These are phyloP conservation scores for Saccharum hybrid DNA, from an alignment of 202 grass and related monocot genomes.

Conservation along the genomic window DNA sequence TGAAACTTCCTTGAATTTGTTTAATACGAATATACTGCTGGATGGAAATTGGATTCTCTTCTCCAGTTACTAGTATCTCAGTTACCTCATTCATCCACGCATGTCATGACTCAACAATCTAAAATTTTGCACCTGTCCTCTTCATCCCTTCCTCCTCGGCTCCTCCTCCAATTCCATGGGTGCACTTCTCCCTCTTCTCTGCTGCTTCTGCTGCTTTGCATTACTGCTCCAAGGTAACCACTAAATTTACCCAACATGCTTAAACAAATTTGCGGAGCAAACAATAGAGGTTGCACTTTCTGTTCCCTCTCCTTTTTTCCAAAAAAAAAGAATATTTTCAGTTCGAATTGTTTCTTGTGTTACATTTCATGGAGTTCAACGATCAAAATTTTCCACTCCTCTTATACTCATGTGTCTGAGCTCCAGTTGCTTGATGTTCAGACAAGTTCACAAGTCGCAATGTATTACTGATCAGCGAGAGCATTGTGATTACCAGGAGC, in stretches of 20 bases:
- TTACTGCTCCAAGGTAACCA: conserved; percentile 47
- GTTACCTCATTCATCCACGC: background rate
- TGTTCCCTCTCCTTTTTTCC: background rate
- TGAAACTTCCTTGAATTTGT: background rate
- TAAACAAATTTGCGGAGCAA: too few species aligned
- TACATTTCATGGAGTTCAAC: background rate
- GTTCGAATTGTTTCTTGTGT: background rate
- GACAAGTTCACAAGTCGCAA: background rate
- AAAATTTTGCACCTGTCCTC: conserved; percentile 27
- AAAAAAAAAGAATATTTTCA: too few species aligned
- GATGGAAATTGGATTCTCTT: background rate
- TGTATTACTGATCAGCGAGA: background rate
- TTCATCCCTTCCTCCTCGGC: conserved; percentile 6
- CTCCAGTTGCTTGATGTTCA: background rate
- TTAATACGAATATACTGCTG: background rate
- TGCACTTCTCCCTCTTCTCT: conserved; percentile 31
- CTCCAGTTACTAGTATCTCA: background rate
- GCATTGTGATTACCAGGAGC: conserved; percentile 36
- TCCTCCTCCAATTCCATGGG: conserved; percentile 34
- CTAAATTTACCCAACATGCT: background rate
- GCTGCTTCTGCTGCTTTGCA: background rate
- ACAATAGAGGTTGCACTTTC: background rate
- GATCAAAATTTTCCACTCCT: too few species aligned
- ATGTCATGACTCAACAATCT: conserved; percentile 8
- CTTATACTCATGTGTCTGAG: background rate